Evolutionary conservation across 352 stramenopile species (phyloP).

Genomic region (Discostella stelligera): DNA sequence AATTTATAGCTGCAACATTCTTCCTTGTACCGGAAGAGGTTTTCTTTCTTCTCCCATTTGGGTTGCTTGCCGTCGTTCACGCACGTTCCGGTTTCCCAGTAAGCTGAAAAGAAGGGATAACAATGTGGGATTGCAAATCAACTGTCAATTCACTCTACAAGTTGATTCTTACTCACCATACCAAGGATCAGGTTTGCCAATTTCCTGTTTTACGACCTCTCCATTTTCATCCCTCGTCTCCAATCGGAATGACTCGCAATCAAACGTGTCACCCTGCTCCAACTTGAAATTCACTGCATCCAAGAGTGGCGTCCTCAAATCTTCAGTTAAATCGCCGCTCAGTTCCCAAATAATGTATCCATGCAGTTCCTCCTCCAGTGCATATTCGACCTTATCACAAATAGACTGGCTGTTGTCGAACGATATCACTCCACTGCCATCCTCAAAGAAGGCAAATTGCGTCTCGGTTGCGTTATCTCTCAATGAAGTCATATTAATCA

Average conservation of each 20-base stretch:
- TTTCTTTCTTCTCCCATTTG: conserved; percentile 41
- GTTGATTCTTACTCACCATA: conserved; percentile 49
- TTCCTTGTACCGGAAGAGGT: conserved; percentile 49
- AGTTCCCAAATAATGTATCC: conserved; percentile 31
- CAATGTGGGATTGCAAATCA: neutral
- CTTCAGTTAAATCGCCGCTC: conserved; percentile 40
- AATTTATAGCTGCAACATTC: conserved; percentile 56
- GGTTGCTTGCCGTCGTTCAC: conserved; percentile 54
- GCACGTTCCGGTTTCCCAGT: conserved; percentile 41
- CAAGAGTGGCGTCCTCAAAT: conserved; percentile 46
- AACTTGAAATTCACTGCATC: conserved; percentile 56
- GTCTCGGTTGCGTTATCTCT: conserved; percentile 52
- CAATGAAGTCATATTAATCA: conserved; percentile 52
- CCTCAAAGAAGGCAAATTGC: conserved; percentile 55
- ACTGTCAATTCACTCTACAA: no score
- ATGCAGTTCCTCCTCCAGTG: conserved; percentile 21
- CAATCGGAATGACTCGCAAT: conserved; percentile 38
- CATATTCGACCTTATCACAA: conserved; percentile 61
- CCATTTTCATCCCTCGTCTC: conserved; percentile 44
- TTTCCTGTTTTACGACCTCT: conserved; percentile 15
- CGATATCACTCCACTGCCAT: conserved; percentile 40
- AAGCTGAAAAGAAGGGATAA: conserved; percentile 7
- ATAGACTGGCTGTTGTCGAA: conserved; percentile 55
- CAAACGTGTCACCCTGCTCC: conserved; percentile 32
- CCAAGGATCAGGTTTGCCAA: conserved; percentile 29